Evolutionary conservation across 1,284 basidiomycete genomes (phyloP).

Genomic region (Leccinum pachyderme): DNA sequence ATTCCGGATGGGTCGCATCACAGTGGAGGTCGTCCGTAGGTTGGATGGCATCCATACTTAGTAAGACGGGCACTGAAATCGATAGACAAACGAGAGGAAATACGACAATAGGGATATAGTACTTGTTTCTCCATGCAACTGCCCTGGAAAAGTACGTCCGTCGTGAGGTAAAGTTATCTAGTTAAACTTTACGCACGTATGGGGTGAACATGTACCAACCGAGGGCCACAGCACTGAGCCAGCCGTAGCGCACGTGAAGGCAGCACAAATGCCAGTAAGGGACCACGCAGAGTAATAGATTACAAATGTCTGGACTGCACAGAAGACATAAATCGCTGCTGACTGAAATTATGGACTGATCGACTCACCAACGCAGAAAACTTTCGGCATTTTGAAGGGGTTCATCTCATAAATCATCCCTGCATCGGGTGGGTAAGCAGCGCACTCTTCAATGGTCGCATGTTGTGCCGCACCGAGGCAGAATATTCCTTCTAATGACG

Average conservation of each 20-base stretch:
- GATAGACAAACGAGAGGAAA: slow-evolving; percentile 48
- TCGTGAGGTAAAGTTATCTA: not conserved
- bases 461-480: slow-evolving; percentile 24
- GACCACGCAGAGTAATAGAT: slow-evolving; percentile 45
- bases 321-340: not conserved
- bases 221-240: slow-evolving; percentile 48
- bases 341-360: not conserved
- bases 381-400: slow-evolving; percentile 52
- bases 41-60: slow-evolving; percentile 43
- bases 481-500: slow-evolving; percentile 27
- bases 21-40: slow-evolving; percentile 53
- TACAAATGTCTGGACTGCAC: slow-evolving; percentile 20
- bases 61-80: slow-evolving; percentile 42
- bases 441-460: not conserved
- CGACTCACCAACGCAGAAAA: slow-evolving; percentile 54
- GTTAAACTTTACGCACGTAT: slow-evolving; percentile 27
- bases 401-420: slow-evolving; percentile 65
- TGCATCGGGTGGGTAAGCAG: slow-evolving; percentile 26
- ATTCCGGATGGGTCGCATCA: slow-evolving; percentile 51
- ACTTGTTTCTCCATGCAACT: slow-evolving; percentile 43
- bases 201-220: slow-evolving; percentile 34
- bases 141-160: slow-evolving; percentile 27
- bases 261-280: slow-evolving; percentile 49
- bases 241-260: slow-evolving; percentile 50
- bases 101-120: slow-evolving; percentile 40